phyloP scores from a whole-genome alignment of 495 filamentous ascomycete genomes.

The Thermochaetoides thermophila region DNA sequence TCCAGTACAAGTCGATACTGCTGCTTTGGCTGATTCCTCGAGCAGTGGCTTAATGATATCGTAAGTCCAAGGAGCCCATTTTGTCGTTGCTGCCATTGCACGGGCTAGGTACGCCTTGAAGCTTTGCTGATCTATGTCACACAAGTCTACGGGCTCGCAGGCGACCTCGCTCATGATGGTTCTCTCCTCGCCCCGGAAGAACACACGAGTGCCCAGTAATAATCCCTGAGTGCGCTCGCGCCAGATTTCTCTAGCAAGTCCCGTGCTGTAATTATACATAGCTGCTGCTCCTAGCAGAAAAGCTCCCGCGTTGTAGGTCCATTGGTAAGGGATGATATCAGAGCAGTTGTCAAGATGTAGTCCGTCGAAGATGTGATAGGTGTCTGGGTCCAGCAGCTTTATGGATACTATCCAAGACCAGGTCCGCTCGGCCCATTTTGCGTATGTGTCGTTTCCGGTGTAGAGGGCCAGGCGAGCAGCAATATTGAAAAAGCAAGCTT shows the following conservation, averaged over 20 bases:
- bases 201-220: slow-evolving; percentile 34
- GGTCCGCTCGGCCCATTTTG: slow-evolving; percentile 52
- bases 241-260: slow-evolving; percentile 35
- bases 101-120: slow-evolving; percentile 70
- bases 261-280: slow-evolving; percentile 47
- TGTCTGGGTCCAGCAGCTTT: slow-evolving; percentile 28
- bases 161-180: slow-evolving; percentile 54
- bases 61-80: slow-evolving; percentile 53
- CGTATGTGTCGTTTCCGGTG: slow-evolving; percentile 55
- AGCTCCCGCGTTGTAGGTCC: slow-evolving; percentile 58
- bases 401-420: slow-evolving; percentile 50
- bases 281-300: slow-evolving; percentile 56
- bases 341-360: slow-evolving; percentile 37
- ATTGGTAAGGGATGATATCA: slow-evolving; percentile 35
- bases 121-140: slow-evolving; percentile 58
- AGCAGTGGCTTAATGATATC: slow-evolving; percentile 47
- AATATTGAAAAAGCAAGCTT: slow-evolving; percentile 58
- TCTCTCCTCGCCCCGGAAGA: slow-evolving; percentile 32
- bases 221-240: slow-evolving; percentile 35
- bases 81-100: slow-evolving; percentile 59
- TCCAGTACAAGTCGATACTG: slow-evolving; percentile 49
- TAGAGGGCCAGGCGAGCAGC: slow-evolving; percentile 54
- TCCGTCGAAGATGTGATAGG: slow-evolving; percentile 47
- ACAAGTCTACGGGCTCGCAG: slow-evolving; percentile 49
- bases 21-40: slow-evolving; percentile 45